Conservation (phyloP, 306 rosid species). For the Lagenaria siceraria region DNA sequence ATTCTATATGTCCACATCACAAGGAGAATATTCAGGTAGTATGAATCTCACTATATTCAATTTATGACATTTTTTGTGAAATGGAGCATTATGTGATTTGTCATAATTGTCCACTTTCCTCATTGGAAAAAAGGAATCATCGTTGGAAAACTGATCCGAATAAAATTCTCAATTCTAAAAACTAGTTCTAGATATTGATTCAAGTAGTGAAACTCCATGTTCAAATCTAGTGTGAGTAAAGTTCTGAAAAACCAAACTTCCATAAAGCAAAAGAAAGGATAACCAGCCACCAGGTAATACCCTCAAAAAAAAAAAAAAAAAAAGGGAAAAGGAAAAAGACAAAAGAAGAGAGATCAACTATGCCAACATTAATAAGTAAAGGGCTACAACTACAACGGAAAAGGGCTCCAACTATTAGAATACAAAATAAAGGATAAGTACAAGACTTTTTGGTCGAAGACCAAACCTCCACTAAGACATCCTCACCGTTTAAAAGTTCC, state of each 20-base stretch:
- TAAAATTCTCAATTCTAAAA: background rate
- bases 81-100: background rate
- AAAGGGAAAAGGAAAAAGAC: background rate
- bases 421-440: background rate
- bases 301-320: background rate
- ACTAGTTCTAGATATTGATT: background rate
- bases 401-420: background rate
- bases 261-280: background rate
- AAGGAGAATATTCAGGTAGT: slow-evolving; percentile 92
- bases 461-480: too few relatives aligned
- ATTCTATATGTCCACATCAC: slow-evolving; percentile 96
- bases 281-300: background rate
- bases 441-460: background rate
- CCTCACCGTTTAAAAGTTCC: too few relatives aligned
- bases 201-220: background rate
- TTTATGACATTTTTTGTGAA: slow-evolving; percentile 1
- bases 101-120: background rate
- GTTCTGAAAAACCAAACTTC: background rate
- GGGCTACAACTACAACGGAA: background rate
- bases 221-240: background rate
- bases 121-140: background rate
- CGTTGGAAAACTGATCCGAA: background rate
- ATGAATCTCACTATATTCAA: background rate
- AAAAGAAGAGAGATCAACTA: background rate
- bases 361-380: background rate